These are phyloP conservation scores for Quillaja saponaria DNA, from an alignment of 306 rosid genomes.

Conservation along the genomic window DNA sequence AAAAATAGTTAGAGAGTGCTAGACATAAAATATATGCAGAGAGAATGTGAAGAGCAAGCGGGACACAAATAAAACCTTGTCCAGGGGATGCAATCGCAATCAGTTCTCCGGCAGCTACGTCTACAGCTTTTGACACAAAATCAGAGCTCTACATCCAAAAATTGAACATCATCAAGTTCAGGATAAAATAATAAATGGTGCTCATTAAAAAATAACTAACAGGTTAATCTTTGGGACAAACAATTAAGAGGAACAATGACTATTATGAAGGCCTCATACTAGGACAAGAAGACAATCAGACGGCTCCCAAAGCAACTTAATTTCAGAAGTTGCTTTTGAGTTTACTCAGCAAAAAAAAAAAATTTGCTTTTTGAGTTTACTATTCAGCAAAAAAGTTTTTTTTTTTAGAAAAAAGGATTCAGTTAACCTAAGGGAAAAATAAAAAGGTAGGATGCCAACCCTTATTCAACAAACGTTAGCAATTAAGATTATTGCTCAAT, in stretches of 20 bases:
- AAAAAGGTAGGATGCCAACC: neutral
- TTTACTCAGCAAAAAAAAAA: too few species aligned
- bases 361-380: too few species aligned
- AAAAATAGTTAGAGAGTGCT: neutral
- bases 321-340: neutral
- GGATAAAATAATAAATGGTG: conserved; percentile 4
- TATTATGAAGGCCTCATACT: conserved; percentile 1
- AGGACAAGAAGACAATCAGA: neutral
- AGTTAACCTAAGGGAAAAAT: too few species aligned
- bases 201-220: conserved; percentile 6
- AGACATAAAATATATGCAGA: neutral
- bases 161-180: conserved; percentile 26
- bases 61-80: conserved; percentile 55
- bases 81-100: conserved; percentile 79
- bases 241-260: neutral
- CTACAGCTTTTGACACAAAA: conserved; percentile 67
- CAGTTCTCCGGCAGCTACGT: conserved; percentile 75
- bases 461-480: neutral
- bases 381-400: too few species aligned
- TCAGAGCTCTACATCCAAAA: conserved; percentile 59
- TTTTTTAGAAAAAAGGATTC: neutral
- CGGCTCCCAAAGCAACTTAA: neutral
- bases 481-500: conserved; percentile 6
- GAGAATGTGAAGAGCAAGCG: conserved; percentile 6
- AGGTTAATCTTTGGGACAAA: neutral